Base-by-base conservation (phyloP, 2,329 filamentous ascomycete genomes). In the Dactylella cylindrospora region DNA sequence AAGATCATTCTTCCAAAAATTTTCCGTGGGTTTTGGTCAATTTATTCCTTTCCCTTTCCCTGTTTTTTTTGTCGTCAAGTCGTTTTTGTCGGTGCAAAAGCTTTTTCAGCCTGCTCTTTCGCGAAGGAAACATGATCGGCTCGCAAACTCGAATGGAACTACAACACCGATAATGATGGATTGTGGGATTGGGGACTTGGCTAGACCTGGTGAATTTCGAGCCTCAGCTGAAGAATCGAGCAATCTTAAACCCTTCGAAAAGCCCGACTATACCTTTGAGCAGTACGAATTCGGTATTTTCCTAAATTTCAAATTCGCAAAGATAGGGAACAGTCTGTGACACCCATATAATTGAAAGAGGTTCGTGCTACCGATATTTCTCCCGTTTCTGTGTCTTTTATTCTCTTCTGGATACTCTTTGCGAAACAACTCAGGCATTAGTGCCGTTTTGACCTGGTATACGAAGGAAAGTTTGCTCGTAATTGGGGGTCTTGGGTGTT, bases 131-230 rank as follows among this genome's bases (percentile, higher is more conserved):
- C 25, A 54, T 54, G 49, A 28, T 46, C 28, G 41, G 38, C 36
- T 50, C 20, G 17, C 49, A 31, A 53, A 26, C 19, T 45, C 17
- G 33, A 47, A 43, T 49, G 38, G 20, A 49, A 23, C 23, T 50
- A 44, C 50, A n/a, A 26, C 57, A 38, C 53, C 57, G 31, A 50
- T 54, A 62, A 62, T 53, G 44, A 62, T 62, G 57, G 57, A 54
- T 39, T 49, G 49, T 38, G 29, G 49, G 49, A 54, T 50, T 25
- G 20, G 35, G 54, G 44, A 32, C 36, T 38, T 44, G 52, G 52
- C 44, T 44, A 50, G 25, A 54, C 45, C 54, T 53, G 57, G 32
- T 54, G 57, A 49, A 62, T 32, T 44, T 38, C 53, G 49, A 29
- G 44, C 36, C 54, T 29, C 41, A 36, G 41, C n/a, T n/a, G n/a